Evolutionary conservation across 148 eudicot genomes (phyloP), one percentile per base, ranked within the genome.

Genomic region (Bassia scoparia): DNA sequence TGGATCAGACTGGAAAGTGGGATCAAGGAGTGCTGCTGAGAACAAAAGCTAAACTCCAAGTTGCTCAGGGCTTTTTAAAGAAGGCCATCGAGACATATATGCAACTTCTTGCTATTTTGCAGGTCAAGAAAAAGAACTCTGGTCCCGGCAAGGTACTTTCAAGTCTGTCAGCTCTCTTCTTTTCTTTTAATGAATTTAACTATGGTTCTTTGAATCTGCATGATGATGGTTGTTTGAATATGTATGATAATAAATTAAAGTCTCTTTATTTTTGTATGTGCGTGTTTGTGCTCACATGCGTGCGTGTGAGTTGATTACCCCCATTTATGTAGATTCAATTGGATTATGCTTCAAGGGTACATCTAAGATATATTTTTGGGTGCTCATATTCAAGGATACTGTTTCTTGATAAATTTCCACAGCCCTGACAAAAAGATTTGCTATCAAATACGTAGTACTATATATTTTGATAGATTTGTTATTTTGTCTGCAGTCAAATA

Each of bases 31-130:
- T 79, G 68, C 82, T 90, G 54, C 72, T 90, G 78, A 83, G 81
- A 82, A 81, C 87, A 49, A 90, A 90, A 82, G 91, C 96, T 52
- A 88, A 85, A 82, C 79, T 90, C 55, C 91, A 84, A 81, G 69
- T 86, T 82, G 87, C 89, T 44, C 96, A 85, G 73, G 96, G 89
- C 73, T 79, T 74, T 67, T 63, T 80, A 64, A 84, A 81, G 62
- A 71, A 81, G 63, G 91, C 90, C 50, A 75, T 82, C 67, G 80
- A 82, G 75, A 90, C 90, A 21, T 88, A 90, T 71, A 69, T 82
- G 59, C 87, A 82, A 55, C 82, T 90, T 79, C 90, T 90, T 80
- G 96, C 92, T 37, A 66, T 84, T 84, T 76, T 90, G 69, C 87
- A 88, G 67, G 76, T 86, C 59, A 83, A 75, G 82, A 75, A 69